Base-by-base conservation (phyloP, 163 green algal genomes). In the Scenedesmus sp. region DNA sequence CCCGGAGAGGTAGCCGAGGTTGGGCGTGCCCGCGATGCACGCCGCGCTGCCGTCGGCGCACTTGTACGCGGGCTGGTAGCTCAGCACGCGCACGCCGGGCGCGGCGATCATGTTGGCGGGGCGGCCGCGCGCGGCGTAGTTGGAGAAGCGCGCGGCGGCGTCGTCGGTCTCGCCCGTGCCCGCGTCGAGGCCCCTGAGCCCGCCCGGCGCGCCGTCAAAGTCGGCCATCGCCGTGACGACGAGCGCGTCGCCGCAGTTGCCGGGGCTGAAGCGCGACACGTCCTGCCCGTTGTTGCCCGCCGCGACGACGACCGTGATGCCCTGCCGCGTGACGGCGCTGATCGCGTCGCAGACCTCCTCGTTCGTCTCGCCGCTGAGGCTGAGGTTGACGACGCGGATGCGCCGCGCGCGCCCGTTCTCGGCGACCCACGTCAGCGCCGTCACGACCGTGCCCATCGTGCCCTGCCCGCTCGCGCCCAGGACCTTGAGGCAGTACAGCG, bases 201-300 rank as follows among this genome's bases (percentile, higher is more conserved):
- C 71, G 10, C 71, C 71, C 1, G 57, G 29, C 18, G 34, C 24
- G 4, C 71, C 71, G 58, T 79, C 71, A 39, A 70, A 79, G 33
- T 79, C 71, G 17, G 51, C 48, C 15, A 79, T 79, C 3, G 71
- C 71, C 6, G 71, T 79, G 1, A 79, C 71, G 2, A 79, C 71
- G 44, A 79, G 39, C 0, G 44, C 58, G 48, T 58, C 13, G 7
- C 10, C 20, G 34, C 71, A 79, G 58, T 79, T 69, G 0, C 29
- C 31, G 0, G 71, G 71, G 7, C 44, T 54, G 22, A 69, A 69
- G 6, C 51, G 42, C 1, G 57, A 13, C n/a, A 74, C 57, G 28
- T 81, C 73, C n/a, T 64, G 4, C 26, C 73, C 60, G 39, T 81
- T 81, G 73, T 81, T 81, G 6, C 73, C 73, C 15, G 73, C 73